These are phyloP conservation scores for Lotus japonicus DNA, from an alignment of 306 rosid genomes.

Conservation along the genomic window DNA sequence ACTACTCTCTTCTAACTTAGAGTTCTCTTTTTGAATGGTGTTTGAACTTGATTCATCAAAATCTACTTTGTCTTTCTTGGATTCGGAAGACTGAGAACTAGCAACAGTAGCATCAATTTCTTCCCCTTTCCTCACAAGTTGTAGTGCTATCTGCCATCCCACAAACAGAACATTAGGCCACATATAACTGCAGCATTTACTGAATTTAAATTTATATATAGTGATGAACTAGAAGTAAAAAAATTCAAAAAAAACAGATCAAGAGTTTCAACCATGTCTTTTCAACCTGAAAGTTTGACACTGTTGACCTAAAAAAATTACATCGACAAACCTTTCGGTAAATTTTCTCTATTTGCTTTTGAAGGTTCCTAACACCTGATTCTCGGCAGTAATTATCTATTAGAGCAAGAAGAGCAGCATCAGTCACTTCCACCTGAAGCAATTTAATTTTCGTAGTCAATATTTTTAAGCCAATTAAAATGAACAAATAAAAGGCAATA, in stretches of 20 bases:
- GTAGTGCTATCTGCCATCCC: slow-evolving; percentile 80
- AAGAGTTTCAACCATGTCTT: background rate
- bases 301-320: slow-evolving; percentile 1
- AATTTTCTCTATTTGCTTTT: slow-evolving; percentile 91
- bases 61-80: slow-evolving; percentile 28
- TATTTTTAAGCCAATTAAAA: background rate
- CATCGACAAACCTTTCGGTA: slow-evolving; percentile 71
- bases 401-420: slow-evolving; percentile 81
- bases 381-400: slow-evolving; percentile 91
- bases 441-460: slow-evolving; percentile 15
- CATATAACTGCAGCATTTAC: background rate
- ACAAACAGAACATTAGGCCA: slow-evolving; percentile 20
- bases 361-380: slow-evolving; percentile 92
- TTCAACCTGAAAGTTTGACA: background rate
- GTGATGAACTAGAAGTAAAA: background rate
- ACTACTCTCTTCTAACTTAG: slow-evolving; percentile 24
- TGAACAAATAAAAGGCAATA: background rate
- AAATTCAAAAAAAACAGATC: background rate
- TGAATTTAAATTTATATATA: slow-evolving; percentile 11
- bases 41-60: slow-evolving; percentile 23
- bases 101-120: slow-evolving; percentile 29
- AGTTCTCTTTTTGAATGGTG: slow-evolving; percentile 17
- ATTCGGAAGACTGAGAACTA: slow-evolving; percentile 26
- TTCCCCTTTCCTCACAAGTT: slow-evolving; percentile 70
- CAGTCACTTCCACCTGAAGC: slow-evolving; percentile 74